phyloP scores from a whole-genome alignment of 352 stramenopile genomes.

The Elongisporangium undulatum region DNA sequence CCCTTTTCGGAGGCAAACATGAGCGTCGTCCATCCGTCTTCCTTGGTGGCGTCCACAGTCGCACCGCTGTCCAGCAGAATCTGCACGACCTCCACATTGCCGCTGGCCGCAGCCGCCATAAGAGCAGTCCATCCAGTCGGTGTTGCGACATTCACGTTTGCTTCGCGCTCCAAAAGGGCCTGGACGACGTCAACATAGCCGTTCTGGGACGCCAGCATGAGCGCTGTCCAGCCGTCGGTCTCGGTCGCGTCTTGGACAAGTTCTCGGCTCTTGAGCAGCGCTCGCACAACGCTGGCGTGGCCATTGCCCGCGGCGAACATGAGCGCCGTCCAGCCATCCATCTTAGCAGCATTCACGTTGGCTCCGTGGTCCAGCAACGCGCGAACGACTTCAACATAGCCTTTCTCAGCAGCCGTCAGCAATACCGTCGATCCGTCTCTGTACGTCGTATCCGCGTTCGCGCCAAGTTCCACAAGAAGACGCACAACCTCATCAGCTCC shows the following conservation, averaged over 20 bases:
- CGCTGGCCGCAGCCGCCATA: slow-evolving; percentile 16
- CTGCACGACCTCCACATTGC: slow-evolving; percentile 1
- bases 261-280: slow-evolving; percentile 11
- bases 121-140: slow-evolving; percentile 19
- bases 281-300: slow-evolving; percentile 9
- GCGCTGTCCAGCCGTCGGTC: slow-evolving; percentile 14
- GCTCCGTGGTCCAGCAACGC: slow-evolving; percentile 15
- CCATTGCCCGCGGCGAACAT: slow-evolving; percentile 12
- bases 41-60: slow-evolving; percentile 50
- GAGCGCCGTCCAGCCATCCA: slow-evolving; percentile 16
- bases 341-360: slow-evolving; percentile 14
- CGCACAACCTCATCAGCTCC: slow-evolving; percentile 3
- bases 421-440: slow-evolving; percentile 15
- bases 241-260: slow-evolving; percentile 15
- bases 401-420: slow-evolving; percentile 14
- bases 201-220: slow-evolving; percentile 21
- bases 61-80: slow-evolving; percentile 11
- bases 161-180: slow-evolving; percentile 10
- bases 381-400: slow-evolving; percentile 9
- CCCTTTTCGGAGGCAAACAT: slow-evolving; percentile 51
- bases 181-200: slow-evolving; percentile 13
- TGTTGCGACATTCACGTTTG: slow-evolving; percentile 5
- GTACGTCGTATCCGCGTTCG: slow-evolving; percentile 10
- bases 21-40: slow-evolving; percentile 69
- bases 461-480: slow-evolving; percentile 9